phyloP scores from a whole-genome alignment of 2,329 filamentous ascomycete genomes.

The Fusarium ramigenum region DNA sequence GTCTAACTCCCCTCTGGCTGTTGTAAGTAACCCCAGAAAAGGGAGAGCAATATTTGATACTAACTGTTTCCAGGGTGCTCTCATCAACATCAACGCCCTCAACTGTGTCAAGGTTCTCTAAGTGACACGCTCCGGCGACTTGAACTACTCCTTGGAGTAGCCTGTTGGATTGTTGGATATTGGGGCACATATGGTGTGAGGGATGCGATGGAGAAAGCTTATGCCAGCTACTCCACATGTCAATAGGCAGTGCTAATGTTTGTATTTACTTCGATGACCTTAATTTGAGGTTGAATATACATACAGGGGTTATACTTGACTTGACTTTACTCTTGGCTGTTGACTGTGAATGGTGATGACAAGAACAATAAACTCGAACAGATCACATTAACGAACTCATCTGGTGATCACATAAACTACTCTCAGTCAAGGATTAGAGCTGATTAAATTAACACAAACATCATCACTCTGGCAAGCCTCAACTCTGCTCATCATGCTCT shows the following conservation, averaged over 20 bases:
- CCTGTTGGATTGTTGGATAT: not conserved
- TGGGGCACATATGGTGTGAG: not conserved
- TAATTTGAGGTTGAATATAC: not conserved
- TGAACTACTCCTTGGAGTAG: not conserved
- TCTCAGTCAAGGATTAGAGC: not conserved
- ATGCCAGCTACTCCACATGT: not conserved
- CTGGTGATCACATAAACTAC: not conserved
- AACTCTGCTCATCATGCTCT: not conserved
- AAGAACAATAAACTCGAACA: no score
- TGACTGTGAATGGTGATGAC: not conserved
- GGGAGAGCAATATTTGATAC: rapidly evolving
- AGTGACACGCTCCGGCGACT: not conserved
- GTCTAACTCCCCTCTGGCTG: not conserved
- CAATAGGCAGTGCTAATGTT: not conserved
- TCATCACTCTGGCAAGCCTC: not conserved
- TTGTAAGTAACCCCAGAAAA: not conserved
- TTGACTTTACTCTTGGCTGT: no score
- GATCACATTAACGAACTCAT: not conserved
- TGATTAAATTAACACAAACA: not conserved
- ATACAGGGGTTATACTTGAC: not conserved
- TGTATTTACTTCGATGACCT: not conserved
- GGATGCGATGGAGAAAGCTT: constrained; percentile 1
- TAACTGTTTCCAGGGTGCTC: not conserved
- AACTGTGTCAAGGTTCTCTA: constrained; percentile 5
- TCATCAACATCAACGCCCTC: constrained; percentile 10